Percentiles rank a stretch among this genome's conserved stretches.
These are phyloP conservation scores for Fusarium falciforme DNA, from an alignment of 2,329 filamentous ascomycete genomes.

Conservation along the genomic window DNA sequence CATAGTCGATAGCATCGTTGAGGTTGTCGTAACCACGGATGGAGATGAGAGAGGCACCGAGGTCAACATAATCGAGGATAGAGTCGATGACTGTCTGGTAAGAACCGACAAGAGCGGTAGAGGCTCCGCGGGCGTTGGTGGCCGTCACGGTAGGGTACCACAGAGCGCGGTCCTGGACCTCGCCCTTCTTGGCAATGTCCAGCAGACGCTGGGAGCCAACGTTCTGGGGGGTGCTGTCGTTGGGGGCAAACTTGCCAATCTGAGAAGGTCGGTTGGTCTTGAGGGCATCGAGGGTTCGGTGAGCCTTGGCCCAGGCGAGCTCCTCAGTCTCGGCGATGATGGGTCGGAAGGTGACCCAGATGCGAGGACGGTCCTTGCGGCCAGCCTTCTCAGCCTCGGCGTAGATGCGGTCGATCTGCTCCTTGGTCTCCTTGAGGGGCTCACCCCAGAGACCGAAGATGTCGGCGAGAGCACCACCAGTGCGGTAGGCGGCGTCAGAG, in stretches of 20 bases:
- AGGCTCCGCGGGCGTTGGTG: constrained; percentile 69
- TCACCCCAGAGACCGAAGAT: constrained; percentile 75
- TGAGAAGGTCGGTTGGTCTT: constrained; percentile 55
- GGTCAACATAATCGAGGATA: constrained; percentile 67
- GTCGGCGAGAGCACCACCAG: constrained; percentile 68
- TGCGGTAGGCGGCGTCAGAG: constrained; percentile 68
- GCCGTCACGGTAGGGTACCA: constrained; percentile 73
- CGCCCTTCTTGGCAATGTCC: constrained; percentile 65
- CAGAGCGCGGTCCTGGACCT: constrained; percentile 70
- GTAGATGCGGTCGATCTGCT: constrained; percentile 71
- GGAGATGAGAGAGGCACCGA: constrained; percentile 67
- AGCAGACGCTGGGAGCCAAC: constrained; percentile 69
- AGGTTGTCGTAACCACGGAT: constrained; percentile 72
- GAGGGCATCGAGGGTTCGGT: constrained; percentile 64
- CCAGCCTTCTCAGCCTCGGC: constrained; percentile 68
- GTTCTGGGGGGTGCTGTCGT: constrained; percentile 60
- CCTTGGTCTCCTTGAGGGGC: constrained; percentile 71
- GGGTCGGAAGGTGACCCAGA: constrained; percentile 74
- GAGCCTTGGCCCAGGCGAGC: constrained; percentile 70
- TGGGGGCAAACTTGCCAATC: constrained; percentile 41
- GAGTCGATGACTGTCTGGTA: constrained; percentile 64
- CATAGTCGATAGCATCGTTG: constrained; percentile 70
- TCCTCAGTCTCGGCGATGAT: constrained; percentile 72
- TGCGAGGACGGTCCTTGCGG: constrained; percentile 64
- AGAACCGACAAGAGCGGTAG: constrained; percentile 68